Evolutionary conservation across 2,329 filamentous ascomycete species (phyloP).

Genomic region (Trichophyton verrucosum): DNA sequence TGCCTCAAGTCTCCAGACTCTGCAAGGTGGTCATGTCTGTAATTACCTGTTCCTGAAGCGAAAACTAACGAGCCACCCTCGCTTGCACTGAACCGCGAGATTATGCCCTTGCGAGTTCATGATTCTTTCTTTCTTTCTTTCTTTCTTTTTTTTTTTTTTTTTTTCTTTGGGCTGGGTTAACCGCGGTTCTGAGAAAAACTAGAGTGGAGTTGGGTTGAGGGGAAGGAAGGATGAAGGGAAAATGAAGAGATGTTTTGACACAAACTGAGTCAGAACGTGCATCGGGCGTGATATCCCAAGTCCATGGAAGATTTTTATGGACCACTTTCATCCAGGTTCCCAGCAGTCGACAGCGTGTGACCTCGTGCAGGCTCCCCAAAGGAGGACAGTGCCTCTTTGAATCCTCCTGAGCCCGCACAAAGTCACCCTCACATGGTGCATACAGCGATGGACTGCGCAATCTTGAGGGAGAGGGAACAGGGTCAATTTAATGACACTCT

Average conservation of each 20-base stretch:
- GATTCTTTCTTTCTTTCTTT: too few species aligned
- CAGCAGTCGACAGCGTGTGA: background rate
- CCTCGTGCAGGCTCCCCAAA: background rate
- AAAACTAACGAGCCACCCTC: background rate
- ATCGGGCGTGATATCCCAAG: background rate
- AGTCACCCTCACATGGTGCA: constrained; percentile 2
- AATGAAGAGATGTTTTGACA: background rate
- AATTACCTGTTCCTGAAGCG: constrained; percentile 1
- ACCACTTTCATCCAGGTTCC: background rate
- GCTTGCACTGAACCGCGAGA: background rate
- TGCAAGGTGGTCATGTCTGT: background rate
- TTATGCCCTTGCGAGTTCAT: too few species aligned
- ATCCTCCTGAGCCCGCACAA: background rate
- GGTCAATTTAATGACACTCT: background rate
- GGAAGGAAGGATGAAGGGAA: constrained; percentile 3
- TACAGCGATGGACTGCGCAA: background rate
- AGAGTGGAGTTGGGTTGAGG: background rate
- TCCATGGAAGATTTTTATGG: background rate
- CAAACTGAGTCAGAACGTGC: constrained; percentile 3
- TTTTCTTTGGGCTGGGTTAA: background rate
- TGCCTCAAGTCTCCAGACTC: background rate
- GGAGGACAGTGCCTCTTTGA: background rate
- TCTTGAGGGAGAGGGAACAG: background rate
- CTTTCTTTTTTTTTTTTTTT: too few species aligned
- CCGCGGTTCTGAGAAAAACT: background rate